Conservation (phyloP, 768 basidiomycete genomes). For the Boletus rubropictus region DNA sequence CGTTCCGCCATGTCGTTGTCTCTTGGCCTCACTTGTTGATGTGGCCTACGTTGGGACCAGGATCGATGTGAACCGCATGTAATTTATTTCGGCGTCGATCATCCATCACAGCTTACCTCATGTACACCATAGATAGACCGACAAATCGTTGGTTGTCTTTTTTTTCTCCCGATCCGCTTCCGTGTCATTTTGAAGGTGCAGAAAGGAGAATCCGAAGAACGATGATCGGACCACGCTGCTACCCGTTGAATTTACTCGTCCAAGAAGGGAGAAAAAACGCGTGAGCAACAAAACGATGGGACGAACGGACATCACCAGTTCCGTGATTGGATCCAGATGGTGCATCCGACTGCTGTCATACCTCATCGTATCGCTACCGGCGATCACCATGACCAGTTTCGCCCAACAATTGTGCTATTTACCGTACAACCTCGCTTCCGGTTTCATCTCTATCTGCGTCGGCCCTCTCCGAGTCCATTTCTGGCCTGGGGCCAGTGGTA, state of each 20-base stretch:
- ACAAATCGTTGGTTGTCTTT: not conserved
- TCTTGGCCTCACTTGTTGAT: not conserved
- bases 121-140: slow-evolving; percentile 11
- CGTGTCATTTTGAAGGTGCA: not conserved
- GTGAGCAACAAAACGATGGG: too few relatives aligned
- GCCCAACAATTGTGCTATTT: too few relatives aligned
- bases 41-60: slow-evolving; percentile 12
- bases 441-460: not conserved
- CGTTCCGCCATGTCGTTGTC: not conserved
- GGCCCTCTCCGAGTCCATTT: not conserved
- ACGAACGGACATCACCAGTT: not conserved
- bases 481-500: too few relatives aligned
- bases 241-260: not conserved
- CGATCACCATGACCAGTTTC: not conserved
- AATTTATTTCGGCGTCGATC: slow-evolving; percentile 1
- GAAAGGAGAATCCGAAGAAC: not conserved
- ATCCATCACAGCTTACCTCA: slow-evolving; percentile 12
- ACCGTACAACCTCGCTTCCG: too few relatives aligned
- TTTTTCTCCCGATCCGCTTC: slow-evolving; percentile 8
- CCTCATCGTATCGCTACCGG: not conserved
- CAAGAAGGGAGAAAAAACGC: not conserved
- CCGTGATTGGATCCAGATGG: not conserved
- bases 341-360: not conserved
- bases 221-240: not conserved
- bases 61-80: slow-evolving; percentile 12